These are phyloP conservation scores for Erythrobasidium hasegawianum DNA, from an alignment of 1,284 basidiomycete species.

Conservation along the genomic window DNA sequence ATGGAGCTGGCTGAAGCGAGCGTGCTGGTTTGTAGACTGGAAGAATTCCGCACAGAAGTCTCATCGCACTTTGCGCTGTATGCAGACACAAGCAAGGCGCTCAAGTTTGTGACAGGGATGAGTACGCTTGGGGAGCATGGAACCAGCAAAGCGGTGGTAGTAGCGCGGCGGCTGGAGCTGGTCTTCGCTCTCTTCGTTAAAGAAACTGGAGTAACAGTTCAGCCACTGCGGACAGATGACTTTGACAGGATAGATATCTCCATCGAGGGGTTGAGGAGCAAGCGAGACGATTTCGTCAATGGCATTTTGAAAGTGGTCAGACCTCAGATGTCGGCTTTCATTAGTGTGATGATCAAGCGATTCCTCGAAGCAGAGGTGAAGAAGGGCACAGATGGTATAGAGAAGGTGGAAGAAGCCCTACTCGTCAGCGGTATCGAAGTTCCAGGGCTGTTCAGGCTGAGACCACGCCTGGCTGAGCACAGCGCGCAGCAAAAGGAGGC, in stretches of 20 bases:
- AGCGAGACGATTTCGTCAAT: slow-evolving; percentile 29
- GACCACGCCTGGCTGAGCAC: neutral
- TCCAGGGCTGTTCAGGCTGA: slow-evolving; percentile 20
- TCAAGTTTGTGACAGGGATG: slow-evolving; percentile 25
- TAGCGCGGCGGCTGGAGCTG: slow-evolving; percentile 18
- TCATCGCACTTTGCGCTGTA: slow-evolving; percentile 20
- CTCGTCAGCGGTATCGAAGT: slow-evolving; percentile 25
- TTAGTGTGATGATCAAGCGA: slow-evolving; percentile 13
- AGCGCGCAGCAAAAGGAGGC: neutral
- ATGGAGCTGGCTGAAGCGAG: slow-evolving; percentile 1
- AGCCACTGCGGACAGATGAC: slow-evolving; percentile 20
- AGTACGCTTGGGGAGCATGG: slow-evolving; percentile 23
- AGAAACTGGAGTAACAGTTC: slow-evolving; percentile 20
- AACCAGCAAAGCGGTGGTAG: slow-evolving; percentile 17
- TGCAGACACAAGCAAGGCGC: slow-evolving; percentile 24
- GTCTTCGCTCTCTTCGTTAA: slow-evolving; percentile 20
- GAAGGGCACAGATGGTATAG: slow-evolving; percentile 18
- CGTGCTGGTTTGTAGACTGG: slow-evolving; percentile 26
- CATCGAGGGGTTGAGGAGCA: slow-evolving; percentile 16
- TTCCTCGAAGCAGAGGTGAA: slow-evolving; percentile 24
- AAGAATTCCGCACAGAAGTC: slow-evolving; percentile 19
- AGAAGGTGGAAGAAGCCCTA: slow-evolving; percentile 27
- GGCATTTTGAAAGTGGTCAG: slow-evolving; percentile 24
- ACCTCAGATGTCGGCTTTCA: slow-evolving; percentile 26
- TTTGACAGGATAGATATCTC: slow-evolving; percentile 26